Base-by-base conservation (phyloP, 805 yeast species). In the Ogataea angusta region DNA sequence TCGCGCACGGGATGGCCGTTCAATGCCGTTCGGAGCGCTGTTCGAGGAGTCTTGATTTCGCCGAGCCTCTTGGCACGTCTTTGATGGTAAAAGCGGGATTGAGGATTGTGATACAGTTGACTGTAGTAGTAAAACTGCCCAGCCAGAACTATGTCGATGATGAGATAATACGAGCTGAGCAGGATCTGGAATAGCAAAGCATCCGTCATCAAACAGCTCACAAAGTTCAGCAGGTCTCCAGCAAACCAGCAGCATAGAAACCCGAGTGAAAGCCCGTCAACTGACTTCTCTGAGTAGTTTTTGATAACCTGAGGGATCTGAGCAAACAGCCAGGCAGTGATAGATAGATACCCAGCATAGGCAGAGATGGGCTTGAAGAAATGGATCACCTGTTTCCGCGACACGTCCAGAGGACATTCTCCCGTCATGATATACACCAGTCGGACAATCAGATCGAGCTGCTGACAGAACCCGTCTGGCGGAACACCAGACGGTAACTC, bases 281-380 rank as follows among this genome's bases (percentile, higher is more conserved):
- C 85, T 2, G 85, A 74, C 46, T 78, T 73, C 51, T 68, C 68
- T 10, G 63, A 59, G 57, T 78, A 79, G 56, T 82, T 83, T 51
- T 73, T 68, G 42, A 72, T 60, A 10, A 82, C 80, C 54, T 83
- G 91, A 1, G 90, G 90, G 13, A 79, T 54, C 58, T 82, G 90
- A 3, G 90, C 90, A 57, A 82, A 78, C 25, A 82, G 65, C 90
- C 91, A 83, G 43, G 80, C 70, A 5, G 64, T 59, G 27, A 78
- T 62, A 3, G 84, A 78, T 13, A 67, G 37, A 23, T 57, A 59
- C 2, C 66, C 69, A 1, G 64, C 37, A 18, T 53, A 34, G 31
- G 43, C 41, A 9, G 70, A 63, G 14, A 66, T 43, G 4, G 63
- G 59, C 10, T 31, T 33, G 23, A 54, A 43, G 13, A 25, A 19